Evolutionary conservation across 306 rosid genomes (phyloP).

Genomic region (Vicia faba): DNA sequence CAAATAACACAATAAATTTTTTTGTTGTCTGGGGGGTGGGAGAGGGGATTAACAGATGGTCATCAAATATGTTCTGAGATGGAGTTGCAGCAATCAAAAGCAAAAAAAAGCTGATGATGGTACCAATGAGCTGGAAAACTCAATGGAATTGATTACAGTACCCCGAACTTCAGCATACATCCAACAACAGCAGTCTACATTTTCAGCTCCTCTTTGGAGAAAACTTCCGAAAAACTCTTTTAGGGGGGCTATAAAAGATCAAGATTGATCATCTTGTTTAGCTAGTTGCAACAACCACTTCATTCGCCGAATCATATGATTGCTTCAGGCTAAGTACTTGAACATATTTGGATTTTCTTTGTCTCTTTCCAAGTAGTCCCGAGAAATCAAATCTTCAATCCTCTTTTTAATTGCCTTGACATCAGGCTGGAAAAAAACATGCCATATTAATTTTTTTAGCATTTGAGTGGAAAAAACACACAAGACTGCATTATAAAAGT

Average conservation of each 20-base stretch:
- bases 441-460: not conserved
- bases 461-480: slow-evolving; percentile 22
- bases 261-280: slow-evolving; percentile 32
- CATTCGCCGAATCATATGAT: slow-evolving; percentile 30
- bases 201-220: slow-evolving; percentile 43
- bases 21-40: not conserved
- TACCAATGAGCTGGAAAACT: slow-evolving; percentile 40
- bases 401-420: slow-evolving; percentile 93
- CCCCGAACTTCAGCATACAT: slow-evolving; percentile 46
- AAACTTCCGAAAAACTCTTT: slow-evolving; percentile 41
- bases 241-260: slow-evolving; percentile 24
- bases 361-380: slow-evolving; percentile 96
- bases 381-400: slow-evolving; percentile 93
- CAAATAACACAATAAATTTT: slow-evolving; percentile 35
- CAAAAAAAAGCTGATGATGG: slow-evolving; percentile 20
- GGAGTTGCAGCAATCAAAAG: slow-evolving; percentile 37
- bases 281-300: slow-evolving; percentile 36
- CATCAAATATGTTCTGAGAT: slow-evolving; percentile 37
- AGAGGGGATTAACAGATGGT: slow-evolving; percentile 10
- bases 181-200: slow-evolving; percentile 42
- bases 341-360: slow-evolving; percentile 81
- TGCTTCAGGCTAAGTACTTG: slow-evolving; percentile 82
- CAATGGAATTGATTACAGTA: slow-evolving; percentile 45
- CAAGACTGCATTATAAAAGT: slow-evolving; percentile 9
- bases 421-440: slow-evolving; percentile 63